Base-by-base conservation (phyloP, 306 rosid genomes). In the Phaseolus lunatus region DNA sequence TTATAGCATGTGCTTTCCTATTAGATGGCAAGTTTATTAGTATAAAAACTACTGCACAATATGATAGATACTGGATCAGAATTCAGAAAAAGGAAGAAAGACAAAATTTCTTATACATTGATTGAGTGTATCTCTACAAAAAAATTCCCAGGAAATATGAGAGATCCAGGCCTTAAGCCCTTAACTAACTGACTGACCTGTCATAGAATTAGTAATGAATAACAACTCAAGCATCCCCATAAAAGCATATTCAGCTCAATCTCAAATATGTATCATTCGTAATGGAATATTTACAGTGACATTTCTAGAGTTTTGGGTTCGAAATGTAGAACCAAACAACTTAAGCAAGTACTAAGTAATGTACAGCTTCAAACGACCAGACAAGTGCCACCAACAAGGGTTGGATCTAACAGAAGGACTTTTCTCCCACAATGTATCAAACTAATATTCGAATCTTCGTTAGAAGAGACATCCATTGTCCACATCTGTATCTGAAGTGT, bases 281-380 rank as follows among this genome's bases (percentile, higher is more conserved):
- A 63, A 57, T 29, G 74, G 29, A 71, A 54, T 64, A 52, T 71
- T 66, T 77, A 54, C 71, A 72, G 11, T 71, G 69, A 76, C 61
- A 41, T 44, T 59, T 45, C 33, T 65, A 19, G n/a, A n/a, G n/a
- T n/a, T n/a, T 43, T 35, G 50, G 43, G 20, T 52, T 31, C 50
- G 57, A 52, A 56, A 57, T 41, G 62, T n/a, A 39, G 29, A 56
- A 27, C 53, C 44, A 48, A 37, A 43, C 67, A 72, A 29, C 56
- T 78, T 62, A 66, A 67, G 44, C 59, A 72, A 43, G 75, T 7
- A 49, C 56, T 2, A 5, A 1, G 53, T 67, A 48, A 41, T 77
- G 73, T 31, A 24, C 70, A 66, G 70, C 75, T 67, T 81, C 61
- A 9, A 20, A 54, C 29, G 19, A 18, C 59, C 59, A 6, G 11